Evolutionary conservation across 1,284 basidiomycete genomes (phyloP), one percentile per base, ranked within the genome.

Genomic region (Xerocomus nothofagi): DNA sequence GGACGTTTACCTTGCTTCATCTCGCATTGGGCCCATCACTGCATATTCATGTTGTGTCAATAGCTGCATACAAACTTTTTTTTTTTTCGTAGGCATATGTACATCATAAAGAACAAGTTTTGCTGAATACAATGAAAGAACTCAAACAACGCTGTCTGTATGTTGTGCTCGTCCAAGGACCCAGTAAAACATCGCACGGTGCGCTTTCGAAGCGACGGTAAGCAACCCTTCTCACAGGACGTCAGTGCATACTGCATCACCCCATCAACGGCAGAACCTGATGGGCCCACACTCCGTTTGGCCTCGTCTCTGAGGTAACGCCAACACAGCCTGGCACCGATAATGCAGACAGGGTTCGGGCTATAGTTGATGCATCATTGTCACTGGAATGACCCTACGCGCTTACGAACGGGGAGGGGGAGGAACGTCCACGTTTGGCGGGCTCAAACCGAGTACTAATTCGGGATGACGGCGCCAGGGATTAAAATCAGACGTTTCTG

Each of bases 31-130:
- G 54, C n/a, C n/a, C 63, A 51, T 64, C 29, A 37, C 49, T 53
- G 54, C 62, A 58, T 64, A 51, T 44, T 66, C 65, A 70, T 70
- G 65, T 66, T 66, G 68, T 69, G 56, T 69, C 68, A 65, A 66
- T 67, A 70, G 57, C 54, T 53, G 62, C 66, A 69, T 70, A 66
- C 61, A 60, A 51, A 40, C 37, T n/a, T n/a, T n/a, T n/a, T n/a
- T 47, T 49, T 56, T 52, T 52, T 58, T 48, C 53, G 58, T 65
- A 61, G 60, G 68, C 67, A 69, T 63, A 56, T 70, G 63, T 70
- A 69, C 60, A 56, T 60, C 57, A 70, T 46, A 65, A 55, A 60
- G 55, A 65, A 53, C 51, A 65, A 59, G 53, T 51, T 62, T 55
- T 67, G 55, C 57, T 61, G 53, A 63, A 58, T 57, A 67, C 58